Conservation (phyloP, 2,329 filamentous ascomycete genomes). For the Beauveria scarabaeidicola region DNA sequence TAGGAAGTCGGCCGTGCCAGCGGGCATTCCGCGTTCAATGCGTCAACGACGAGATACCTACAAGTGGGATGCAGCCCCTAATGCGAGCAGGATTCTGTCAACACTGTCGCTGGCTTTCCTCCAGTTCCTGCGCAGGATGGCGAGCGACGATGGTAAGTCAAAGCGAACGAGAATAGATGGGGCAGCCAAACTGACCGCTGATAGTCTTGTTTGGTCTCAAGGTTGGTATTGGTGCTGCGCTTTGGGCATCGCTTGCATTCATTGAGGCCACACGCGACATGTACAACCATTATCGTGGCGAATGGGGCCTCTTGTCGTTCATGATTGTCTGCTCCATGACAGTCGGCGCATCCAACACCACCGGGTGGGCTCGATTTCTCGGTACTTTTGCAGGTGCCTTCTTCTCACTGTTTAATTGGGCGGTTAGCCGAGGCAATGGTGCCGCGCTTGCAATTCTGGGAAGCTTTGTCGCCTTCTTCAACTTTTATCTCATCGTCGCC, state of each 20-base stretch:
- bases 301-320: slow-evolving; percentile 91
- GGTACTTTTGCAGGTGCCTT: slow-evolving; percentile 72
- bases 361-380: slow-evolving; percentile 70
- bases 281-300: slow-evolving; percentile 77
- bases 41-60: slow-evolving; percentile 37
- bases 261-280: slow-evolving; percentile 62
- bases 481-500: slow-evolving; percentile 78
- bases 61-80: slow-evolving; percentile 38
- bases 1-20: slow-evolving; percentile 39
- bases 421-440: slow-evolving; percentile 61
- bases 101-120: slow-evolving; percentile 33
- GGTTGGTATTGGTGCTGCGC: slow-evolving; percentile 73
- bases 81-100: slow-evolving; percentile 31
- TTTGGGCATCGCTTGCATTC: slow-evolving; percentile 80
- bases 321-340: slow-evolving; percentile 97
- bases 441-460: slow-evolving; percentile 65
- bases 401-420: slow-evolving; percentile 68
- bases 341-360: slow-evolving; percentile 85
- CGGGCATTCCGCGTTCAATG: slow-evolving; percentile 41
- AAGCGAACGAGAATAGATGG: too few species aligned
- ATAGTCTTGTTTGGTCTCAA: slow-evolving; percentile 68
- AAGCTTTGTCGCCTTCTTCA: slow-evolving; percentile 67
- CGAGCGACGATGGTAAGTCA: slow-evolving; percentile 39
- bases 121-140: slow-evolving; percentile 33
- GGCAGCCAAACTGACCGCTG: background rate